Percentiles rank a stretch among this genome's conserved stretches.
Evolutionary conservation across 2,329 filamentous ascomycete genomes (phyloP).

Genomic region (Achaetomium macrosporum): DNA sequence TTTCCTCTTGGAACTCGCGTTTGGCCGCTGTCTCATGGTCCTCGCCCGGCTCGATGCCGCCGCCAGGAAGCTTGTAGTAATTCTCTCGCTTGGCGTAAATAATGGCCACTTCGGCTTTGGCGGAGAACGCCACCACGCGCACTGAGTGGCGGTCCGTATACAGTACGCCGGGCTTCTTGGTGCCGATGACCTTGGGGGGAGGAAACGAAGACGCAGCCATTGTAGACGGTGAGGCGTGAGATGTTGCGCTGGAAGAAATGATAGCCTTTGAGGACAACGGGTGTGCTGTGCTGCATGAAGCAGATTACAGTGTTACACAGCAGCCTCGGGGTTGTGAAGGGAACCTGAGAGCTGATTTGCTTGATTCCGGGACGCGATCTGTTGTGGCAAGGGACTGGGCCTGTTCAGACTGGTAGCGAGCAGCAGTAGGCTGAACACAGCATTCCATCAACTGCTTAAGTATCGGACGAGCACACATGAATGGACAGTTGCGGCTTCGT

Average conservation of each 20-base stretch:
- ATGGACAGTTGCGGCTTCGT: neutral
- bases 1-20: constrained; percentile 13
- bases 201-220: neutral
- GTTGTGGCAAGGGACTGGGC: too few species aligned
- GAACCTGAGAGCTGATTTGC: too few species aligned
- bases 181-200: neutral
- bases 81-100: constrained; percentile 9
- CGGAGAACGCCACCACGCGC: constrained; percentile 9
- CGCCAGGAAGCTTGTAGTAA: constrained; percentile 15
- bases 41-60: constrained; percentile 8
- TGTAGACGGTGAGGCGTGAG: too few species aligned
- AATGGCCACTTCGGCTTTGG: constrained; percentile 4
- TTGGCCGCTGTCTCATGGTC: constrained; percentile 5
- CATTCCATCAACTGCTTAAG: too few species aligned
- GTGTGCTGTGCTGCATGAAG: too few species aligned
- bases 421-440: too few species aligned
- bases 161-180: neutral
- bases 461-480: neutral
- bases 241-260: too few species aligned
- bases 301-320: too few species aligned
- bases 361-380: too few species aligned
- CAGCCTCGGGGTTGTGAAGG: too few species aligned
- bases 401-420: too few species aligned
- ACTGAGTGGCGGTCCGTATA: constrained; percentile 2
- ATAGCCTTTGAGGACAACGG: too few species aligned